These are phyloP conservation scores for Tephrocybe rancida DNA, from an alignment of 768 basidiomycete species.

Conservation along the genomic window DNA sequence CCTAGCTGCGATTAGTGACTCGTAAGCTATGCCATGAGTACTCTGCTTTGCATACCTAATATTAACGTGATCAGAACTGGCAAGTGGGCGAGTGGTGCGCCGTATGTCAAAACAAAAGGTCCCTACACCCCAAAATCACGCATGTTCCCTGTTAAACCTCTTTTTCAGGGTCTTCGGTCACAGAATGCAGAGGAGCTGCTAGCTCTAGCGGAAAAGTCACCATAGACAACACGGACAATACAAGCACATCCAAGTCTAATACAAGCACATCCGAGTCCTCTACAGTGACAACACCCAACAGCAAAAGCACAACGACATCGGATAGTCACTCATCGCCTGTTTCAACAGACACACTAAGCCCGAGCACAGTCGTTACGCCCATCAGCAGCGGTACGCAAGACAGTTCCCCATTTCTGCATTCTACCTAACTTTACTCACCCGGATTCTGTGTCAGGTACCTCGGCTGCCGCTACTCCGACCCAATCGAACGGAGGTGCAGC, in stretches of 20 bases:
- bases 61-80: conserved; percentile 33
- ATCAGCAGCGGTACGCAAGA: neutral
- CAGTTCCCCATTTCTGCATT: neutral
- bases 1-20: conserved; percentile 41
- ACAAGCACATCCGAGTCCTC: neutral
- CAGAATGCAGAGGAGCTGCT: neutral
- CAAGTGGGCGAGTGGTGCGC: conserved; percentile 37
- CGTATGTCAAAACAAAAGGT: conserved; percentile 32
- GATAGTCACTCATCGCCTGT: neutral
- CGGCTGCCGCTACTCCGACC: neutral
- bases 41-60: neutral
- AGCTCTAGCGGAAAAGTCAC: neutral
- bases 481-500: neutral
- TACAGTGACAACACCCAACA: neutral
- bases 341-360: neutral
- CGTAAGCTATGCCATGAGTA: conserved; percentile 34
- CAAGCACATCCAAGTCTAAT: neutral
- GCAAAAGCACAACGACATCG: neutral
- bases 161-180: neutral
- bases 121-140: neutral
- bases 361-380: neutral
- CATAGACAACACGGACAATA: neutral
- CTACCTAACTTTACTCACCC: too few species aligned
- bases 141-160: too few species aligned
- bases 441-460: neutral